Evolutionary conservation across 441 rosid species (phyloP).

Genomic region (Eutrema salsugineum): DNA sequence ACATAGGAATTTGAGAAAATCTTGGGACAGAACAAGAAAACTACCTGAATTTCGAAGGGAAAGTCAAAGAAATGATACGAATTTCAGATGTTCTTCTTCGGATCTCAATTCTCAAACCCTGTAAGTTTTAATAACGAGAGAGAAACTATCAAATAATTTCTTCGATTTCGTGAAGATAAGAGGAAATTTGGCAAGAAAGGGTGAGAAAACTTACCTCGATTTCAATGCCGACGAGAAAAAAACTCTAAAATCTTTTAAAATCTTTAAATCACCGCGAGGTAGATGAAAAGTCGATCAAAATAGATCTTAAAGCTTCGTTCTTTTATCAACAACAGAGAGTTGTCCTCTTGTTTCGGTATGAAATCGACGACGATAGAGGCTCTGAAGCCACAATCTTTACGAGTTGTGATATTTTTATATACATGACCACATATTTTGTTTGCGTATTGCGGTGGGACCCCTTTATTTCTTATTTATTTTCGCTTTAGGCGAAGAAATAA

Average conservation of each 20-base stretch:
- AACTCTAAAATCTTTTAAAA: neutral
- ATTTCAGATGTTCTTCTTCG: conserved; percentile 34
- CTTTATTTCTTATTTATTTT: neutral
- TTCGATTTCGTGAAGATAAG: neutral
- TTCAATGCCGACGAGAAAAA: conserved; percentile 22
- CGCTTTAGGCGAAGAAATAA: neutral
- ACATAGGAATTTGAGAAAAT: neutral
- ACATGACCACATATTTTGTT: neutral
- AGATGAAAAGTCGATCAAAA: neutral
- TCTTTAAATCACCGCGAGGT: neutral
- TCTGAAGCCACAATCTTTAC: conserved; percentile 4
- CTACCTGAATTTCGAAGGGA: conserved; percentile 38
- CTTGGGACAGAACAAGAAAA: neutral
- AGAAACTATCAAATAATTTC: neutral
- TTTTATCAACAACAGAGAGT: neutral
- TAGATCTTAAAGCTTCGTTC: neutral
- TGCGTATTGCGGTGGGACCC: neutral
- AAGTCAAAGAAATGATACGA: conserved; percentile 13
- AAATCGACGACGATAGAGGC: neutral
- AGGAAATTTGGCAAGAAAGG: neutral
- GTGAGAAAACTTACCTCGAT: conserved; percentile 8
- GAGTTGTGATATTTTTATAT: neutral
- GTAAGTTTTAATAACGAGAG: neutral
- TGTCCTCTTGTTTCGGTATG: neutral
- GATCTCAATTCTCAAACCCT: neutral